These are phyloP conservation scores for Pseudogymnoascus sp. DNA, from an alignment of 2,329 filamentous ascomycete species.

Conservation along the genomic window DNA sequence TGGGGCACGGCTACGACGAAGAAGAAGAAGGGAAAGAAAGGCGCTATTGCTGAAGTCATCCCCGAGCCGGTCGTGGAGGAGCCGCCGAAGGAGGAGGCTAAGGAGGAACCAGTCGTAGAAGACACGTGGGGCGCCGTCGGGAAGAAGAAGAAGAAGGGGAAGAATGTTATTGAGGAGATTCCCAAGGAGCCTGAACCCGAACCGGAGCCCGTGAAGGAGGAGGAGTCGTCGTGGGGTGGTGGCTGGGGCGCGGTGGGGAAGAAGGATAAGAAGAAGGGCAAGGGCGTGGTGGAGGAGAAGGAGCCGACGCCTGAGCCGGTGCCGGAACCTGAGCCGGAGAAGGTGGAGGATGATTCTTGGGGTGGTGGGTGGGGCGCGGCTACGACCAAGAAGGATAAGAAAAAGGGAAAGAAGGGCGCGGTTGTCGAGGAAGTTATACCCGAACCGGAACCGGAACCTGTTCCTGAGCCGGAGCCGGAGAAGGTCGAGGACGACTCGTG, in stretches of 20 bases:
- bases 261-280: slow-evolving; percentile 41
- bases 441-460: slow-evolving; percentile 28
- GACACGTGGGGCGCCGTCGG: slow-evolving; percentile 20
- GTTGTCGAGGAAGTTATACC: slow-evolving; percentile 15
- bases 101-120: slow-evolving; percentile 41
- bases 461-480: slow-evolving; percentile 36
- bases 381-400: slow-evolving; percentile 32
- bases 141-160: slow-evolving; percentile 46
- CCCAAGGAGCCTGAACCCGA: slow-evolving; percentile 28
- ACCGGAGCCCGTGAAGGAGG: slow-evolving; percentile 27
- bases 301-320: slow-evolving; percentile 26
- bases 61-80: slow-evolving; percentile 27
- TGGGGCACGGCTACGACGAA: slow-evolving; percentile 46
- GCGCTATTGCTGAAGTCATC: slow-evolving; percentile 30
- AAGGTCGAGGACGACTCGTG: slow-evolving; percentile 30
- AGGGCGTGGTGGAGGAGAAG: slow-evolving; percentile 26
- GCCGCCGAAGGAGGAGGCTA: slow-evolving; percentile 32
- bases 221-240: slow-evolving; percentile 44
- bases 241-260: slow-evolving; percentile 39
- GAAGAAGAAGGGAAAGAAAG: slow-evolving; percentile 18
- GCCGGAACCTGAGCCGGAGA: slow-evolving; percentile 24
- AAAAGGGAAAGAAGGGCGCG: slow-evolving; percentile 18
- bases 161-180: slow-evolving; percentile 22
- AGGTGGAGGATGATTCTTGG: slow-evolving; percentile 22
- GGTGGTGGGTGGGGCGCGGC: slow-evolving; percentile 17